Evolutionary conservation across 2,329 filamentous ascomycete species (phyloP).

Genomic region (Verticillium alfalfae): DNA sequence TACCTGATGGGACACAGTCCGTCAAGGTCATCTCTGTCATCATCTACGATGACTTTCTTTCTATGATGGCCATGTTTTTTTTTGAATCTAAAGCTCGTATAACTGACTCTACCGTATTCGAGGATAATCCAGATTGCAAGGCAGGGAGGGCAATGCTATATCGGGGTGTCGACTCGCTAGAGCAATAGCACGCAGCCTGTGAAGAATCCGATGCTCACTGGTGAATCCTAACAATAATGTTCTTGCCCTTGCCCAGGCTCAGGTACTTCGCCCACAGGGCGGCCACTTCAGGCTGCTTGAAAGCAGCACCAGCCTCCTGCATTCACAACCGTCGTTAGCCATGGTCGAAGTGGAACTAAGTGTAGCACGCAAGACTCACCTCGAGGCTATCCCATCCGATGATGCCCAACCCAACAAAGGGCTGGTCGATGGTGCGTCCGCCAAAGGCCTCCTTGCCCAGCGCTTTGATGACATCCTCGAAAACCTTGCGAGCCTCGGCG

Average conservation of each 20-base stretch:
- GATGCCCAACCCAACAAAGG: constrained; percentile 1
- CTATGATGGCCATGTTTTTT: no score
- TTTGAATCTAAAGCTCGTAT: no score
- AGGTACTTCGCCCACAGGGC: constrained; percentile 4
- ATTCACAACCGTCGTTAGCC: neutral
- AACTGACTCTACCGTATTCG: no score
- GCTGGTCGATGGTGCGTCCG: constrained; percentile 2
- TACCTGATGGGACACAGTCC: no score
- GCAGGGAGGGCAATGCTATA: neutral
- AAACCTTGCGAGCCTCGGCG: constrained; percentile 4
- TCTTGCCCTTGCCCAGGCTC: constrained; percentile 1
- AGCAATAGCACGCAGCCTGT: neutral
- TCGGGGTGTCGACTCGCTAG: neutral
- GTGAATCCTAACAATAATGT: constrained; percentile 3
- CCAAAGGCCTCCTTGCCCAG: constrained; percentile 4
- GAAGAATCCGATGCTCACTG: neutral
- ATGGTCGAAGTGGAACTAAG: neutral
- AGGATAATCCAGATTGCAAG: no score
- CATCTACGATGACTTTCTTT: no score
- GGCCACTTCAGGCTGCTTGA: constrained; percentile 6
- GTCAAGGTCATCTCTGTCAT: no score
- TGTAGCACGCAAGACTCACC: neutral
- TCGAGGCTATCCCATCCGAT: constrained; percentile 8
- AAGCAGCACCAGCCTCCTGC: constrained; percentile 2
- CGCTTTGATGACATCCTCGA: constrained; percentile 1